phyloP scores from a whole-genome alignment of 805 yeast species.

The Saccharomycopsis amapae region DNA sequence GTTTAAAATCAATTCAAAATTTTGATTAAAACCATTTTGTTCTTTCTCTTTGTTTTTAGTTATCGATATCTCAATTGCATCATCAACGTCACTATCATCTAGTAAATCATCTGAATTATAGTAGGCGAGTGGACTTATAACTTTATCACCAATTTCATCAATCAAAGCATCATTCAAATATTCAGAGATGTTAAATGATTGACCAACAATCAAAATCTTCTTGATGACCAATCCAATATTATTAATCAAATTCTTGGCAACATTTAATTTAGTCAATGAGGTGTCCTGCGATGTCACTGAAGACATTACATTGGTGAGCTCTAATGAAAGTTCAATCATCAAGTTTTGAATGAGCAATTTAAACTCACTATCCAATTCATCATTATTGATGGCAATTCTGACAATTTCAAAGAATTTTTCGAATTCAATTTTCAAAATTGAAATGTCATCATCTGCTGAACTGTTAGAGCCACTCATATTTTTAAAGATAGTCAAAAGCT shows the following conservation, averaged over 20 bases:
- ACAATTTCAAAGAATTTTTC: slow-evolving; percentile 16
- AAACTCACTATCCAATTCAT: slow-evolving; percentile 26
- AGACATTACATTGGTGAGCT: slow-evolving; percentile 12
- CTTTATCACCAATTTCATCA: neutral
- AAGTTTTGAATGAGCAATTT: slow-evolving; percentile 21
- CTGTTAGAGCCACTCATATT: neutral
- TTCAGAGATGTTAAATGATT: slow-evolving; percentile 24
- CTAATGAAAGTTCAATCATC: slow-evolving; percentile 20
- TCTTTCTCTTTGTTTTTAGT: neutral
- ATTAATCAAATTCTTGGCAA: neutral
- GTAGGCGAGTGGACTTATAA: neutral
- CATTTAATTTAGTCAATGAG: neutral
- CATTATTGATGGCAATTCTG: slow-evolving; percentile 26
- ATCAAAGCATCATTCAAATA: slow-evolving; percentile 22
- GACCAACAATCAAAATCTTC: slow-evolving; percentile 22
- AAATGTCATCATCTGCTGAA: slow-evolving; percentile 7
- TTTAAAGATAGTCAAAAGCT: slow-evolving; percentile 26
- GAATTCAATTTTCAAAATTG: slow-evolving; percentile 8
- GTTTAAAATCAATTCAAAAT: slow-evolving; percentile 10
- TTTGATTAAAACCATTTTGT: neutral
- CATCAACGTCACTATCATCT: neutral
- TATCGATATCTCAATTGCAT: neutral
- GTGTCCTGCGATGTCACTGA: neutral
- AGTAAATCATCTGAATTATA: slow-evolving; percentile 11
- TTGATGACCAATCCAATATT: slow-evolving; percentile 12